These are phyloP conservation scores for Didymella keratinophila DNA, from an alignment of 2,329 filamentous ascomycete genomes.

Conservation along the genomic window DNA sequence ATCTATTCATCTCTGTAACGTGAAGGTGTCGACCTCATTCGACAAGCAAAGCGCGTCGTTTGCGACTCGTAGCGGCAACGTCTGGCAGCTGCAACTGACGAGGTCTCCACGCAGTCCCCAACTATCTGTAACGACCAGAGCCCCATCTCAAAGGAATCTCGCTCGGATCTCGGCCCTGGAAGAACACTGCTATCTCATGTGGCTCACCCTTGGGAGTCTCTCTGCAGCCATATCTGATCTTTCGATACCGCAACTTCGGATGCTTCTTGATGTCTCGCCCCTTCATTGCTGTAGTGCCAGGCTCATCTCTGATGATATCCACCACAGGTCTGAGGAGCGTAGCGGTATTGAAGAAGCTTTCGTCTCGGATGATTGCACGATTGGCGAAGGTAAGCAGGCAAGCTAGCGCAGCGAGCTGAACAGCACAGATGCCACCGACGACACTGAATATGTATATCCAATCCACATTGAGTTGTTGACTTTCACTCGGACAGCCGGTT, in stretches of 20 bases:
- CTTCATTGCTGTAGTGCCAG: conserved; percentile 37
- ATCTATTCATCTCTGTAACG: no score
- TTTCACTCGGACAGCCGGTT: conserved; percentile 26
- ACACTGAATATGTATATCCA: conserved; percentile 39
- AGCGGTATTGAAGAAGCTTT: conserved; percentile 43
- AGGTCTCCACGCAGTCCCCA: background rate
- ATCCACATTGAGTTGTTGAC: conserved; percentile 42
- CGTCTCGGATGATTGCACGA: conserved; percentile 43
- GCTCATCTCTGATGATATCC: conserved; percentile 28
- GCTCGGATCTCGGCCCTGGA: conserved; percentile 31
- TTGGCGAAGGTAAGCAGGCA: conserved; percentile 37
- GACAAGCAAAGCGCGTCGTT: no score
- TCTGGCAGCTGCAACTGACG: background rate
- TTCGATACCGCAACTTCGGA: conserved; percentile 35
- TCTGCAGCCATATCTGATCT: conserved; percentile 43
- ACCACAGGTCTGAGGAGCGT: conserved; percentile 45
- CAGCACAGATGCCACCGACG: conserved; percentile 34
- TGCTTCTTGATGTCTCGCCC: conserved; percentile 41
- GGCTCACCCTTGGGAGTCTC: conserved; percentile 39
- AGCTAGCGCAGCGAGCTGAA: conserved; percentile 37
- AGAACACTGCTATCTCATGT: conserved; percentile 38
- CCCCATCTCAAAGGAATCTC: conserved; percentile 40
- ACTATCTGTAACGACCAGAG: conserved; percentile 32
- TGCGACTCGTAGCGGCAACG: no score
- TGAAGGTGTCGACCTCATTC: no score